Evolutionary conservation across 345 rosid species (phyloP).

Genomic region (Eucalyptus tenuipes): DNA sequence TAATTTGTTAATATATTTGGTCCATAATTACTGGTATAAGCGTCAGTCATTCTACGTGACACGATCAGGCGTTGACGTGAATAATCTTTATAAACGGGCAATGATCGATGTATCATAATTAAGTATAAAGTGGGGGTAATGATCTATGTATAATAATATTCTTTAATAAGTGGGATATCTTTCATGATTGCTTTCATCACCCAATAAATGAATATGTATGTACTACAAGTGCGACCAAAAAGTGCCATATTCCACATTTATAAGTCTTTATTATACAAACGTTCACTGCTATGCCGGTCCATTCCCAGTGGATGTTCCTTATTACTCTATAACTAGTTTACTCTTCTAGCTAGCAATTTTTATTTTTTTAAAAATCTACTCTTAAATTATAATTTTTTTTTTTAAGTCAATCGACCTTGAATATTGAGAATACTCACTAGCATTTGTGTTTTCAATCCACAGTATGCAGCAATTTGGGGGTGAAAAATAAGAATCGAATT

Average conservation of each 20-base stretch:
- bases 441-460: background rate
- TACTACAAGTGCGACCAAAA: background rate
- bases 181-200: background rate
- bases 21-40: accelerated
- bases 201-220: background rate
- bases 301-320: background rate
- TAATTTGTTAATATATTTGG: background rate
- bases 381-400: background rate
- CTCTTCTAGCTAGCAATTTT: background rate
- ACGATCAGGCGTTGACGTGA: accelerated
- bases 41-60: accelerated
- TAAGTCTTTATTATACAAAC: background rate
- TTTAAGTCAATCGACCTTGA: background rate
- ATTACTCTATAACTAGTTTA: background rate
- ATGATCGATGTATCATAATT: background rate
- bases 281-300: background rate
- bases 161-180: background rate
- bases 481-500: background rate
- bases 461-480: background rate
- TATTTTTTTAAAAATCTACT: background rate
- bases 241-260: background rate
- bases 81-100: background rate
- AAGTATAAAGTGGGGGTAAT: background rate
- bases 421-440: background rate
- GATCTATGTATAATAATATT: background rate